These are phyloP conservation scores for Drechslerella coelobrocha DNA, from an alignment of 2,329 filamentous ascomycete species.

Conservation along the genomic window DNA sequence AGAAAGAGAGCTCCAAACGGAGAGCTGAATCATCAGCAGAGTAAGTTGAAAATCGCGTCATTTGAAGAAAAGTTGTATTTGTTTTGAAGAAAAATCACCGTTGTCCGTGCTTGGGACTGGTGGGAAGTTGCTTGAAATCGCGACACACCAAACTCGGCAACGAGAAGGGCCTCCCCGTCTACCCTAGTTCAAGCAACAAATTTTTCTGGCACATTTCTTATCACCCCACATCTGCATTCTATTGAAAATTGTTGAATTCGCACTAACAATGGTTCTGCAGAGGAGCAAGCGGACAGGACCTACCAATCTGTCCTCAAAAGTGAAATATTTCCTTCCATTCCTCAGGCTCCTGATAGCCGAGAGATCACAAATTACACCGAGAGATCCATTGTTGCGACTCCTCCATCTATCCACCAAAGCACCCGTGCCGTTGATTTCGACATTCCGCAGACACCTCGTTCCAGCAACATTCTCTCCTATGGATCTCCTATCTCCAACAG, in stretches of 20 bases:
- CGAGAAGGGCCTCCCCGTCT: background rate
- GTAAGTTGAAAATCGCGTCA: conserved; percentile 62
- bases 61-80: background rate
- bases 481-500: conserved; percentile 68
- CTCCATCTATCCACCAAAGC: conserved; percentile 52
- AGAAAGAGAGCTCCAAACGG: conserved; percentile 85
- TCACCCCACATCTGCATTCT: background rate
- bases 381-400: conserved; percentile 49
- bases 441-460: conserved; percentile 85
- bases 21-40: conserved; percentile 92
- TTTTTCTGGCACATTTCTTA: background rate
- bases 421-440: conserved; percentile 51
- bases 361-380: conserved; percentile 49
- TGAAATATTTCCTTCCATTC: conserved; percentile 92
- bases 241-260: conserved; percentile 23
- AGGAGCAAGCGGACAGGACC: conserved; percentile 91
- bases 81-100: background rate
- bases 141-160: conserved; percentile 9
- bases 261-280: conserved; percentile 59
- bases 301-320: conserved; percentile 86
- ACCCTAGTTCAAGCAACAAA: conserved; percentile 17
- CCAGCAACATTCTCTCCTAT: conserved; percentile 96
- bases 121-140: conserved; percentile 17
- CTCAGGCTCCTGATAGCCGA: conserved; percentile 68
- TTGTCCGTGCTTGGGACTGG: background rate